Base-by-base conservation (phyloP, 2,329 filamentous ascomycete species). In the Aspergillus fijiensis region DNA sequence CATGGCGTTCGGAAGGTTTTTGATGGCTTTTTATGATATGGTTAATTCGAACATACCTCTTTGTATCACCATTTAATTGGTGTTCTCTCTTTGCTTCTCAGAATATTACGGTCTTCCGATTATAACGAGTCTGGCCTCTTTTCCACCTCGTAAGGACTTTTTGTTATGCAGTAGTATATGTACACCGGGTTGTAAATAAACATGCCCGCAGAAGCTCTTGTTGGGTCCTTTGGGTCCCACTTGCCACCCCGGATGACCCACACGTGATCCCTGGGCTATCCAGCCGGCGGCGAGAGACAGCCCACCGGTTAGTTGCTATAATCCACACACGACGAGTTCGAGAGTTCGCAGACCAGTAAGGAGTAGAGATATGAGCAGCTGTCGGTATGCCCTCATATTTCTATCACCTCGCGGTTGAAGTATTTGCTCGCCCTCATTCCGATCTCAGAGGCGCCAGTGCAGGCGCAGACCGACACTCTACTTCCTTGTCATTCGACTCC, bases 401-500 rank as follows among this genome's bases (percentile, higher is more conserved):
- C 73, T 89, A 86, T 69, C 85, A 88, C 68, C 72, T 89, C 60
- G 79, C 79, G 64, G 79, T 88, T 67, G 85, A 88, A 80, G 75
- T 88, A 19, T 81, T 85, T 67, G 72, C 79, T 63, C 76, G 71
- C 50, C 60, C 65, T 49, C 63, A 67, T 52, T 59, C 65, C 50
- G 61, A 61, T 57, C 56, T 63, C 21, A 53, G 57, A 51, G 62
- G 53, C 48, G 39, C 57, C 31, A 59, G 51, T 39, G 51, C 50
- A 27, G 49, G 31, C 23, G 45, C 50, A 50, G 58, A 60, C 48
- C 51, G 58, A 51, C 64, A 25, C 53, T 54, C 56, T 23, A 56
- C 69, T 1, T 70, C 72, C 2, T 57, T 73, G 47, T 67, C 70
- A 3, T 67, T 75, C 49, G 71, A 75, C 60, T 74, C 73, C 54